Evolutionary conservation across 176 grass and related monocot genomes (phyloP).

Genomic region (Poa annua): DNA sequence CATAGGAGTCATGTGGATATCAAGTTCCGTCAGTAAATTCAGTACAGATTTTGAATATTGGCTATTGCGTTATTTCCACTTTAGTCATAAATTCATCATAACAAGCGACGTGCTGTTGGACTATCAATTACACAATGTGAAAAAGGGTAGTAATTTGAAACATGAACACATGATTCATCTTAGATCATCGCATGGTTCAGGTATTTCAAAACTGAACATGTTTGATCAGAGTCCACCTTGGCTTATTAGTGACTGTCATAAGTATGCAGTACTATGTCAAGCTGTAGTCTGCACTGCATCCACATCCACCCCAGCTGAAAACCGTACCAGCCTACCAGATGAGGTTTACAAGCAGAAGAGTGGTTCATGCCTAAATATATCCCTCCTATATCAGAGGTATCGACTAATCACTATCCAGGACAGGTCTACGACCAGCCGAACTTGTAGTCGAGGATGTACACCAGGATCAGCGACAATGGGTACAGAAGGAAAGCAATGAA

Average conservation of each 20-base stretch:
- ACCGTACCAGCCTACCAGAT: neutral
- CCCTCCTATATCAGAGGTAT: neutral
- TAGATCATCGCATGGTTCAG: neutral
- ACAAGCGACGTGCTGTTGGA: no score
- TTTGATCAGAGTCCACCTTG: neutral
- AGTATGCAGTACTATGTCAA: neutral
- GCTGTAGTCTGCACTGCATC: neutral
- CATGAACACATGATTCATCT: neutral
- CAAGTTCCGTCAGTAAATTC: no score
- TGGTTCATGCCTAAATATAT: neutral
- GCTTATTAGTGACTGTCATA: neutral
- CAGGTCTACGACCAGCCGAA: constrained; percentile 70
- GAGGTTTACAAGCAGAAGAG: constrained; percentile 28
- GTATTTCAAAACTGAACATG: neutral
- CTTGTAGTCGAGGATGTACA: constrained; percentile 77
- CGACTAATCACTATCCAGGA: neutral
- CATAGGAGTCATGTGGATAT: no score
- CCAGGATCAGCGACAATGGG: constrained; percentile 51
- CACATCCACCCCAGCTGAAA: neutral
- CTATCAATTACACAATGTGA: no score
- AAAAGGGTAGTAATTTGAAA: no score
- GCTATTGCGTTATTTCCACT: neutral
- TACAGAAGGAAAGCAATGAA: constrained; percentile 65
- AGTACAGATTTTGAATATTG: no score
- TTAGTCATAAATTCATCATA: no score